Percentiles rank a stretch among this genome's conserved stretches.
Evolutionary conservation across 805 yeast species (phyloP).

Genomic region (Candida patagonica): DNA sequence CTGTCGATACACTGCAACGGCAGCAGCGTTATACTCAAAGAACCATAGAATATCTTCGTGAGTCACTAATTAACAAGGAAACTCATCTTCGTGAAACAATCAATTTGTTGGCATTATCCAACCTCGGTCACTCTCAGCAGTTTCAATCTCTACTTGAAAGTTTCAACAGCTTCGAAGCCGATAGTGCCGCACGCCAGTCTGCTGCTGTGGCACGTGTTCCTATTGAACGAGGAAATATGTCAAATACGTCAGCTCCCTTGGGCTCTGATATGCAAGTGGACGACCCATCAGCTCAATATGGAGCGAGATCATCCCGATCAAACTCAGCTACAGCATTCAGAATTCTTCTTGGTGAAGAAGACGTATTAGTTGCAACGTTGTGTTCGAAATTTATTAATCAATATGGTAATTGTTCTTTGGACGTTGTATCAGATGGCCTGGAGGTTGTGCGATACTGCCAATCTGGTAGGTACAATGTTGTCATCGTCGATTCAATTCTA

Average conservation of each 20-base stretch:
- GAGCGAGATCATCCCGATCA: neutral
- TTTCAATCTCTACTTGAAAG: constrained; percentile 3
- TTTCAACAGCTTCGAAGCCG: neutral
- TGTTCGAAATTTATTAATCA: constrained; percentile 75
- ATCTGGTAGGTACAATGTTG: constrained; percentile 44
- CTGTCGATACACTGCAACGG: constrained; percentile 1
- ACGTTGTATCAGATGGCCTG: constrained; percentile 86
- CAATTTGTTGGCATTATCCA: neutral
- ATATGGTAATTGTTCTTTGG: constrained; percentile 78
- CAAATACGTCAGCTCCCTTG: too few species aligned
- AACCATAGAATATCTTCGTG: constrained; percentile 1
- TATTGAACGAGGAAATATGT: too few species aligned
- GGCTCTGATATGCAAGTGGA: neutral
- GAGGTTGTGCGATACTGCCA: constrained; percentile 80
- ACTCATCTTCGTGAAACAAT: neutral
- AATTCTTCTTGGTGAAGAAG: constrained; percentile 49
- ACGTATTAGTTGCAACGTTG: constrained; percentile 58
- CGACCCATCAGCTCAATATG: neutral
- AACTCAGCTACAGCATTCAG: constrained; percentile 1
- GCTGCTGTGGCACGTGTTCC: neutral
- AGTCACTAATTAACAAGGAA: neutral
- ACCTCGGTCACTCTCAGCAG: constrained; percentile 4
- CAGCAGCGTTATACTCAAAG: neutral
- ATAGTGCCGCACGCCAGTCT: neutral
- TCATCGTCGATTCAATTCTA: constrained; percentile 50